A percentile compares a stretch with the other conserved stretches of the same genome.
phyloP scores from a whole-genome alignment of 495 filamentous ascomycete genomes.

The Durotheca rogersii region DNA sequence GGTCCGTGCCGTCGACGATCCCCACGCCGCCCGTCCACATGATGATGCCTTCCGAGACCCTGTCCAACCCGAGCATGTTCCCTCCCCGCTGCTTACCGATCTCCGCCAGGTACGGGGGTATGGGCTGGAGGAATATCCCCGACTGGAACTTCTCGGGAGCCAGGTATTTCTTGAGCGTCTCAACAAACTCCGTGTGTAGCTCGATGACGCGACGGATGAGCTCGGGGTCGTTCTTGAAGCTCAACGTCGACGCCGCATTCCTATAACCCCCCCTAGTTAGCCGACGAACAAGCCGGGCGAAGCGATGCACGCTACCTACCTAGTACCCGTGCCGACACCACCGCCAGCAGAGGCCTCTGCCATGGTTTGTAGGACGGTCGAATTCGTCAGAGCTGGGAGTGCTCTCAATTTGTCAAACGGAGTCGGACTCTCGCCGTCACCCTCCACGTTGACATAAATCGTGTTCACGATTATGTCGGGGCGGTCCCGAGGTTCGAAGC shows the following conservation, averaged over 20 bases:
- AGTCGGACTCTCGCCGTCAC: conserved; percentile 15
- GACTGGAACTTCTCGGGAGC: conserved; percentile 8
- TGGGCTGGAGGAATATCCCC: conserved; percentile 35
- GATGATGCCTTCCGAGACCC: conserved; percentile 16
- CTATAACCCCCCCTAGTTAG: conserved; percentile 1
- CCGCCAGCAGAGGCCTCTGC: conserved; percentile 21
- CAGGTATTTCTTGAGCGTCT: conserved; percentile 12
- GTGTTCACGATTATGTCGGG: conserved; percentile 10
- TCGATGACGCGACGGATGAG: conserved; percentile 17
- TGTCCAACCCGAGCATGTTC: conserved; percentile 38
- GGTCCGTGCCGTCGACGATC: conserved; percentile 4
- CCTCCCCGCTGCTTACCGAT: conserved; percentile 32
- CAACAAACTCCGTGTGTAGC: conserved; percentile 11
- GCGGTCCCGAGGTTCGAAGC: neutral
- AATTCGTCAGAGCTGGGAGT: conserved; percentile 9
- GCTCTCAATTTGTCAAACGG: conserved; percentile 16
- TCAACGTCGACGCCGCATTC: conserved; percentile 10
- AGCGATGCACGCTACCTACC: neutral
- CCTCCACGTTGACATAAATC: conserved; percentile 26
- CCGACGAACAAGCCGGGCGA: neutral
- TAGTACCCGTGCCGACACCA: conserved; percentile 13
- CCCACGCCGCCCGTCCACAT: conserved; percentile 23
- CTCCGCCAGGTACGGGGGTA: conserved; percentile 31
- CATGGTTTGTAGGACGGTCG: conserved; percentile 10
- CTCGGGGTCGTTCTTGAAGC: conserved; percentile 22